Evolutionary conservation across 192 early-diverging fungal genomes (phyloP).

Genomic region (Podila horticola): DNA sequence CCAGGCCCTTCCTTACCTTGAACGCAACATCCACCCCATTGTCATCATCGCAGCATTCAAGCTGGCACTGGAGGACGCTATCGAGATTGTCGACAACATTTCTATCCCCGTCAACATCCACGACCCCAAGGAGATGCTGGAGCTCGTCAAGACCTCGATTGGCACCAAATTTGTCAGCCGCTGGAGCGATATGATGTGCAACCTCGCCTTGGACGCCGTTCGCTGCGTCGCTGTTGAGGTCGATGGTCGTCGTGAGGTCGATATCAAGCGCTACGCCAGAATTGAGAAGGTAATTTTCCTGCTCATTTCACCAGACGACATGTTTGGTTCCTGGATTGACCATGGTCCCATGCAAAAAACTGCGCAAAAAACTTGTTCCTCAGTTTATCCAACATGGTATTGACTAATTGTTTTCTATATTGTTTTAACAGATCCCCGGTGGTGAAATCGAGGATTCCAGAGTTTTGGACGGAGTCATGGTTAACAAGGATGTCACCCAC

Average conservation of each 20-base stretch:
- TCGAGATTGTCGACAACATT: conserved; percentile 86
- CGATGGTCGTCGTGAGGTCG: conserved; percentile 88
- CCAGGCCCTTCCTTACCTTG: conserved; percentile 89
- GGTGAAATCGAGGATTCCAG: conserved; percentile 96
- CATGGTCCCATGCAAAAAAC: no score
- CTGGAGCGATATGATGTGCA: conserved; percentile 99
- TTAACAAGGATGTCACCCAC: conserved; percentile 99
- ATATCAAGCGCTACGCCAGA: conserved; percentile 98
- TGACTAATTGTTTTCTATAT: not conserved
- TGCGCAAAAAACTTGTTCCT: no score
- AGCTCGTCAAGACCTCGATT: conserved; percentile 90
- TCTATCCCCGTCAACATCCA: conserved; percentile 86
- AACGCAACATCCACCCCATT: conserved; percentile 98
- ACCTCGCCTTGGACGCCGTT: conserved; percentile 95
- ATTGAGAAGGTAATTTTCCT: conserved; percentile 88
- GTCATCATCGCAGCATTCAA: conserved; percentile 95
- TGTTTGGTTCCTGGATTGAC: no score
- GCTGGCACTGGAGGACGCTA: conserved; percentile 92
- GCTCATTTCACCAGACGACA: no score
- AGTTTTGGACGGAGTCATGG: conserved; percentile 97
- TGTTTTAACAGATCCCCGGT: conserved; percentile 82
- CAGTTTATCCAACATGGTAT: not conserved
- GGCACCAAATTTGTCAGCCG: conserved; percentile 97
- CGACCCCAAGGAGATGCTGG: conserved; percentile 90
- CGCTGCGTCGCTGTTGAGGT: conserved; percentile 81